These are phyloP conservation scores for Fusarium compactum DNA, from an alignment of 2,329 filamentous ascomycete genomes.

Conservation along the genomic window DNA sequence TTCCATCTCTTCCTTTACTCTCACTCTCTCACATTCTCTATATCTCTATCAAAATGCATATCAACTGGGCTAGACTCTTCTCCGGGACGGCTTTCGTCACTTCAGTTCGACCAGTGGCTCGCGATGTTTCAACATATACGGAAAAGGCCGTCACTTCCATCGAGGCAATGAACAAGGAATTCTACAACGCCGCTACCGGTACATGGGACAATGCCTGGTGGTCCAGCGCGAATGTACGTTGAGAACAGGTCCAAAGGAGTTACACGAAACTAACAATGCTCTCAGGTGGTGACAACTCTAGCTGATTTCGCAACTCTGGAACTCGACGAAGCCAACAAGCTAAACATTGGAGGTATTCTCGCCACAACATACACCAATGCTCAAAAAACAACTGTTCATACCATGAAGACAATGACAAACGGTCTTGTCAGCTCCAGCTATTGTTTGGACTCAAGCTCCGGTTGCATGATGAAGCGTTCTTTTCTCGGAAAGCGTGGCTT, in stretches of 20 bases:
- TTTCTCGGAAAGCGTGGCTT: slow-evolving; percentile 52
- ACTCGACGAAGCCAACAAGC: slow-evolving; percentile 49
- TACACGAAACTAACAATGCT: slow-evolving; percentile 7
- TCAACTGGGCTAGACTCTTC: slow-evolving; percentile 43
- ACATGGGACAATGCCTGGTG: slow-evolving; percentile 78
- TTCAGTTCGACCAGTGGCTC: slow-evolving; percentile 34
- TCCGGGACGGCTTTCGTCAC: slow-evolving; percentile 34
- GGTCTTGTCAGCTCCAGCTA: slow-evolving; percentile 57
- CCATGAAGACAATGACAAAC: slow-evolving; percentile 54
- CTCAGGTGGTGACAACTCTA: slow-evolving; percentile 65
- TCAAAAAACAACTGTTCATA: slow-evolving; percentile 55
- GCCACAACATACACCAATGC: slow-evolving; percentile 61
- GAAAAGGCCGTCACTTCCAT: slow-evolving; percentile 51
- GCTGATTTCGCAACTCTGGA: slow-evolving; percentile 63
- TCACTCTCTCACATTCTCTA: background rate
- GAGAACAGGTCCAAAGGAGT: background rate
- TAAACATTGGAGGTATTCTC: slow-evolving; percentile 57
- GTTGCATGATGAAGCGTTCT: slow-evolving; percentile 51
- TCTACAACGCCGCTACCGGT: slow-evolving; percentile 71
- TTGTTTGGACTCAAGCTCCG: slow-evolving; percentile 47
- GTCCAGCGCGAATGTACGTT: slow-evolving; percentile 72
- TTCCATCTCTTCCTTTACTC: background rate
- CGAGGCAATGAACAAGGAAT: slow-evolving; percentile 64
- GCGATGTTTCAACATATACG: slow-evolving; percentile 48
- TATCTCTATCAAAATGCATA: slow-evolving; percentile 37